A percentile compares a stretch with the other conserved stretches of the same genome.
Evolutionary conservation across 225 moss, liverwort and hornwort genomes (phyloP).

Genomic region (Rhytidiadelphus loreus): DNA sequence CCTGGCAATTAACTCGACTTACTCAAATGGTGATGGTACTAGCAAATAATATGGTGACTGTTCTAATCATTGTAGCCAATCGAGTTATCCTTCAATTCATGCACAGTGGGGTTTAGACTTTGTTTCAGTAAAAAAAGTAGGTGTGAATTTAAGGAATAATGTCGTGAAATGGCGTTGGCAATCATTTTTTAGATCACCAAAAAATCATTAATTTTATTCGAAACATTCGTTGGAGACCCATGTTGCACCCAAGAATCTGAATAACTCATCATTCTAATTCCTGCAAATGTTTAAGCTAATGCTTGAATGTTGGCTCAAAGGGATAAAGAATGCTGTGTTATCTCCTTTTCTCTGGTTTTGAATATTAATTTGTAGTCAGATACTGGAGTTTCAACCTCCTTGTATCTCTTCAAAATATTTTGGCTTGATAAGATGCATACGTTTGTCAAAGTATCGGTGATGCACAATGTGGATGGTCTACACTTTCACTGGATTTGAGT

Average conservation of each 20-base stretch:
- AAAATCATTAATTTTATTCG: neutral
- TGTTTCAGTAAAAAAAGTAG: neutral
- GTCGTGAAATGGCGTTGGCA: neutral
- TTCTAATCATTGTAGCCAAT: neutral
- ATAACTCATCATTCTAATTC: neutral
- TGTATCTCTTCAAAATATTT: neutral
- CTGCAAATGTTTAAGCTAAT: neutral
- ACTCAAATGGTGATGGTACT: neutral
- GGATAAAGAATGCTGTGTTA: neutral
- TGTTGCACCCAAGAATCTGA: neutral
- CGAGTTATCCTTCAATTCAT: neutral
- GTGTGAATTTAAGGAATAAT: neutral
- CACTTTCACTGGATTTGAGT: neutral
- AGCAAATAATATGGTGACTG: neutral
- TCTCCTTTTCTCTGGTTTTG: neutral
- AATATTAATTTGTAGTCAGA: neutral
- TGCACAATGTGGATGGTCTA: neutral
- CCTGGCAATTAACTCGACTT: neutral
- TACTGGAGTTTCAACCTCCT: neutral
- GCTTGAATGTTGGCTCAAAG: neutral
- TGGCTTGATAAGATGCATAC: neutral
- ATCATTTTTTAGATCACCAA: no score
- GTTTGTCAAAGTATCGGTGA: neutral
- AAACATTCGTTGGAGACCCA: neutral
- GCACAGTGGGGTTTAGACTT: neutral